Conservation (phyloP, 352 stramenopile genomes). For the Phytophthora niederhauseri region DNA sequence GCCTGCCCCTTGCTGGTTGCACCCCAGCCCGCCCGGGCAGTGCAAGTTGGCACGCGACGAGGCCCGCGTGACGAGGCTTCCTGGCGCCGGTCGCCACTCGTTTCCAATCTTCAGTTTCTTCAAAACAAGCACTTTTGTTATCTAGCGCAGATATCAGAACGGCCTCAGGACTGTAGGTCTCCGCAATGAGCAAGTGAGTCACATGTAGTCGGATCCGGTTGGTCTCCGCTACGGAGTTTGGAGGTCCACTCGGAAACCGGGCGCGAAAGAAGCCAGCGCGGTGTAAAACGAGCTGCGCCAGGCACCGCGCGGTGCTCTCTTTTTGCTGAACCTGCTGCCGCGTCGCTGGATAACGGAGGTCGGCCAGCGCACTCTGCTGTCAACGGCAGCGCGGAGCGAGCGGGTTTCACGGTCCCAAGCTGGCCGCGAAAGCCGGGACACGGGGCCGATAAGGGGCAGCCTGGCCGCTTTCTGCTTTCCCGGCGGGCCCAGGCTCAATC, state of each 20-base stretch:
- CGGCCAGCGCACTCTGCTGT: slow-evolving; percentile 13
- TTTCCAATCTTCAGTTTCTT: slow-evolving; percentile 38
- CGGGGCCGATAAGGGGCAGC: slow-evolving; percentile 16
- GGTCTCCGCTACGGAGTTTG: background rate
- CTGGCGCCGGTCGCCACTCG: slow-evolving; percentile 8
- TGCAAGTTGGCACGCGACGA: slow-evolving; percentile 34
- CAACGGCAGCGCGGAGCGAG: slow-evolving; percentile 13
- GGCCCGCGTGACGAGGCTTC: slow-evolving; percentile 20
- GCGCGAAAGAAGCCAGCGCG: background rate
- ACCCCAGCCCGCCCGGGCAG: slow-evolving; percentile 24
- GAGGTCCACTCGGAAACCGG: background rate
- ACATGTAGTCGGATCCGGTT: no score
- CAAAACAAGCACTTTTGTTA: slow-evolving; percentile 13
- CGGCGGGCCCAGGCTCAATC: background rate
- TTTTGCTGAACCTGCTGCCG: background rate
- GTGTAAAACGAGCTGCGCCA: slow-evolving; percentile 16
- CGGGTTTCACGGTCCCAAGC: slow-evolving; percentile 16
- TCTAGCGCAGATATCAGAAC: slow-evolving; percentile 22
- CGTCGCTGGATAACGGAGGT: slow-evolving; percentile 8
- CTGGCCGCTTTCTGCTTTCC: slow-evolving; percentile 23
- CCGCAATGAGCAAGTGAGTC: slow-evolving; percentile 2
- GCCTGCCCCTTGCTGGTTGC: slow-evolving; percentile 18
- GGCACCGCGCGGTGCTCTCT: background rate
- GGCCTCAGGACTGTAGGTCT: slow-evolving; percentile 4
- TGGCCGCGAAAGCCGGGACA: slow-evolving; percentile 21